Evolutionary conservation across 2,329 filamentous ascomycete species (phyloP), one percentile per base, ranked within the genome.

Genomic region (Diaporthe sp.): DNA sequence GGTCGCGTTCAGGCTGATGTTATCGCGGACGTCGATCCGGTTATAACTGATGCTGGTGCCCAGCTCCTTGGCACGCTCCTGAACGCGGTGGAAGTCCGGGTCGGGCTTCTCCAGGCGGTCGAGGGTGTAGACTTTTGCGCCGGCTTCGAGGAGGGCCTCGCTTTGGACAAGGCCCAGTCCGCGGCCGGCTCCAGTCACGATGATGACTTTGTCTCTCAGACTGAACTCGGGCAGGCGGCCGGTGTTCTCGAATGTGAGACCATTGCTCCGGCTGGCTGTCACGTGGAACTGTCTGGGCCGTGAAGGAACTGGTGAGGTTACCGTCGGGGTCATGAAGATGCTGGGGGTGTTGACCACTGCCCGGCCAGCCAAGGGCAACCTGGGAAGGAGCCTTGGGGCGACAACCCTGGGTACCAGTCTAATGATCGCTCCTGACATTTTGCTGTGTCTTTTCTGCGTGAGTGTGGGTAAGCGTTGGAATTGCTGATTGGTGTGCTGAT

Each of bases 141-240:
- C 94, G 13, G 94, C 94, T 83, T 97, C 94, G 53, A 96, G 86
- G 62, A 97, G 86, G 9, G 94, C 95, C 81, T 96, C 94, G 57
- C 93, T 90, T 82, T 96, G 94, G 31, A 93, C 93, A 55, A 97
- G 87, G 55, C 95, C 95, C 13, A 97, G 87, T 3, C 95, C 95
- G 76, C 94, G 90, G 10, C 92, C 95, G 74, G 90, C 94, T 65
- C 95, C 94, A 2, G 94, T 94, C 28, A 97, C 93, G 60, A 95
- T 84, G 72, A 96, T 88, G 22, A 96, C 92, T 83, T 93, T 95
- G 84, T 91, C 90, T 78, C 90, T 88, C 78, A 97, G 88, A 80
- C 89, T 92, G 86, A 97, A 97, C 81, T 97, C 95, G 60, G 93
- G 92, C 70, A 96, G 84, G 17, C 76, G 72, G 19, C 74, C 71